phyloP scores from a whole-genome alignment of 306 rosid species.

The Quercus wislizeni region DNA sequence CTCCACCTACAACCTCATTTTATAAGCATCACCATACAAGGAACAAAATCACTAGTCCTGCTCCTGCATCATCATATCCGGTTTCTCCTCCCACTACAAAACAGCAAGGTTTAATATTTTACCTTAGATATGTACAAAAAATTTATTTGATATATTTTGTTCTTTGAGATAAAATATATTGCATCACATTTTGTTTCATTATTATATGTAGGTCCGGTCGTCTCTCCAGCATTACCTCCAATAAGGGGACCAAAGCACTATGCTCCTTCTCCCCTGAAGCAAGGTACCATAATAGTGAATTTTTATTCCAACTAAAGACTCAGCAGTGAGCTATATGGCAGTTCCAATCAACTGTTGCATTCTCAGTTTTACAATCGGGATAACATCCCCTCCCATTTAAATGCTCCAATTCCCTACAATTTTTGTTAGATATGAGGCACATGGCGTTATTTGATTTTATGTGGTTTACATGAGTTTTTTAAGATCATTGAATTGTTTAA shows the following conservation, averaged over 20 bases:
- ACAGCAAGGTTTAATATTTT: constrained; percentile 47
- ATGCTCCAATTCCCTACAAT: no score
- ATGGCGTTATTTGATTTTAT: no score
- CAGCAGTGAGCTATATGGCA: constrained; percentile 5
- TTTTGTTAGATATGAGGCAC: no score
- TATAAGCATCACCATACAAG: constrained; percentile 45
- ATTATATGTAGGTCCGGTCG: constrained; percentile 39
- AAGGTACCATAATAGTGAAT: constrained; percentile 41
- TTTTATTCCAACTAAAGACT: constrained; percentile 10
- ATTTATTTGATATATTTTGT: not conserved
- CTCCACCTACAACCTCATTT: constrained; percentile 44
- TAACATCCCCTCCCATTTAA: no score
- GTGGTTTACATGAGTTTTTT: no score
- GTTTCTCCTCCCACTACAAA: constrained; percentile 49
- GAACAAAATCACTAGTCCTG: constrained; percentile 50
- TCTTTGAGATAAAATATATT: not conserved
- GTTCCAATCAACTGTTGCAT: constrained; percentile 19
- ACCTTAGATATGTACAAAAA: not conserved
- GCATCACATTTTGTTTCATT: not conserved
- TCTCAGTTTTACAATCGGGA: not conserved
- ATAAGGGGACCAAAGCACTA: constrained; percentile 29
- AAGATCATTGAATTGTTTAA: no score
- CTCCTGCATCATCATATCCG: constrained; percentile 55
- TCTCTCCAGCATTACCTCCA: constrained; percentile 47
- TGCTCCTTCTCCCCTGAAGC: constrained; percentile 58